phyloP scores from a whole-genome alignment of 352 stramenopile genomes.

The Globisporangium nagaii region DNA sequence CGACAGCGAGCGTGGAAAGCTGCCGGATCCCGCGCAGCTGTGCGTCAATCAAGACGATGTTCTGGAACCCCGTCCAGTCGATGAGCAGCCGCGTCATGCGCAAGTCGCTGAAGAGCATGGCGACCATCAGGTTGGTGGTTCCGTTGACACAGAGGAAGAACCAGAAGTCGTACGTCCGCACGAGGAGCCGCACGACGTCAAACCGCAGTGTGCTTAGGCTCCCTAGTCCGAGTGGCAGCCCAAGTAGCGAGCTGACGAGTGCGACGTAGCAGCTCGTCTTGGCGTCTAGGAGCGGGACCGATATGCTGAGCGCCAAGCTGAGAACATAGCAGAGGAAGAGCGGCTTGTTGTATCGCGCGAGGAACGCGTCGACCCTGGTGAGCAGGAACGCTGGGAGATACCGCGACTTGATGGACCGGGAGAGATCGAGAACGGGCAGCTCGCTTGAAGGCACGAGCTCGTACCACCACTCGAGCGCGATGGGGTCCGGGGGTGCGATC shows the following conservation, averaged over 20 bases:
- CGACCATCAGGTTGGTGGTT: slow-evolving; percentile 18
- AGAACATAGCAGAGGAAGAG: slow-evolving; percentile 14
- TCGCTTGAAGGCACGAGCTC: slow-evolving; percentile 19
- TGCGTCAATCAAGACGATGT: slow-evolving; percentile 24
- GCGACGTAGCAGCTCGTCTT: slow-evolving; percentile 9
- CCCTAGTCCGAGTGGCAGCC: slow-evolving; percentile 20
- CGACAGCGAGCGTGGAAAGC: slow-evolving; percentile 3
- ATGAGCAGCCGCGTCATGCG: slow-evolving; percentile 17
- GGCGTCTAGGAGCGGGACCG: slow-evolving; percentile 16
- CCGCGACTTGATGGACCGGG: slow-evolving; percentile 26
- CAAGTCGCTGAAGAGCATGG: slow-evolving; percentile 22
- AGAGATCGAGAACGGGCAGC: slow-evolving; percentile 28
- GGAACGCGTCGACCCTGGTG: slow-evolving; percentile 13
- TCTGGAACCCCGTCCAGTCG: slow-evolving; percentile 24
- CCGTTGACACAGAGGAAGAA: slow-evolving; percentile 27
- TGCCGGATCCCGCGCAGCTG: slow-evolving; percentile 22
- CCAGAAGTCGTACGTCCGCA: slow-evolving; percentile 36
- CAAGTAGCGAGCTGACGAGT: slow-evolving; percentile 13
- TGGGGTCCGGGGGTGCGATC: neutral
- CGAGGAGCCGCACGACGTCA: slow-evolving; percentile 26
- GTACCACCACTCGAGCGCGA: slow-evolving; percentile 13
- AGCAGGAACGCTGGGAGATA: slow-evolving; percentile 16
- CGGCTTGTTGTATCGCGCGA: slow-evolving; percentile 17
- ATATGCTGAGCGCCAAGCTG: slow-evolving; percentile 16
- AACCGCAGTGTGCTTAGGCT: slow-evolving; percentile 26